phyloP scores from a whole-genome alignment of 1,284 basidiomycete genomes.

The Sanghuangporus sanghuang region DNA sequence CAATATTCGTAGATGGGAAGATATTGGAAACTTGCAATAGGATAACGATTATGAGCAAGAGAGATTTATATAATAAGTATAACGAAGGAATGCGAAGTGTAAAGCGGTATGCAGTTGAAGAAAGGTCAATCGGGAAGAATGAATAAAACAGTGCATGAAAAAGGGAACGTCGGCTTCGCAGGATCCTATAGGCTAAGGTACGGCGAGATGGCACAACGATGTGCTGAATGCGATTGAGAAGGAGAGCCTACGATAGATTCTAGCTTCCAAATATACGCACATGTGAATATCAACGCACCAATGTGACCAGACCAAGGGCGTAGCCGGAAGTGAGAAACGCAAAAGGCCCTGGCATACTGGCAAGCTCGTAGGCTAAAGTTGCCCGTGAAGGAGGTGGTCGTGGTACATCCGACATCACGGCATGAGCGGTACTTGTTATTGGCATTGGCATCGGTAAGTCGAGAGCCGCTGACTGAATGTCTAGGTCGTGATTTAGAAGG shows the following conservation, averaged over 20 bases:
- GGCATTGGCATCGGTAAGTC: neutral
- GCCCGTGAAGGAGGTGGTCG: constrained; percentile 8
- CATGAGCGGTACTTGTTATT: constrained; percentile 9
- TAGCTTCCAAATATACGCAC: neutral
- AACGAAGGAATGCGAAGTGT: constrained; percentile 57
- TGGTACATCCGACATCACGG: neutral
- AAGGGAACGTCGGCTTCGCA: constrained; percentile 23
- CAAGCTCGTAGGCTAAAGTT: constrained; percentile 8
- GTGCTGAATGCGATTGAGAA: constrained; percentile 70
- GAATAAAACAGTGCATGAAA: constrained; percentile 31
- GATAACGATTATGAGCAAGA: constrained; percentile 51
- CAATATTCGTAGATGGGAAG: constrained; percentile 30
- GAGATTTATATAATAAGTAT: constrained; percentile 49
- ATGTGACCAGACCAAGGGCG: constrained; percentile 53
- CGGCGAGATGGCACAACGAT: constrained; percentile 65
- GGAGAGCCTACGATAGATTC: constrained; percentile 43
- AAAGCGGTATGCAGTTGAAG: constrained; percentile 51
- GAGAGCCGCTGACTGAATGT: constrained; percentile 3
- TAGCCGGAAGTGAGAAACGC: constrained; percentile 69
- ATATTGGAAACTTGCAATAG: constrained; percentile 50
- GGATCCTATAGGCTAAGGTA: constrained; percentile 27
- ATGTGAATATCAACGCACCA: constrained; percentile 39
- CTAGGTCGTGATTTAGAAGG: constrained; percentile 16
- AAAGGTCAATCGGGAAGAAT: constrained; percentile 59
- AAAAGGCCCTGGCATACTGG: constrained; percentile 51